A percentile compares a stretch with the other conserved stretches of the same genome.
These are phyloP conservation scores for Boletus sp. DNA, from an alignment of 768 basidiomycete genomes.

Conservation along the genomic window DNA sequence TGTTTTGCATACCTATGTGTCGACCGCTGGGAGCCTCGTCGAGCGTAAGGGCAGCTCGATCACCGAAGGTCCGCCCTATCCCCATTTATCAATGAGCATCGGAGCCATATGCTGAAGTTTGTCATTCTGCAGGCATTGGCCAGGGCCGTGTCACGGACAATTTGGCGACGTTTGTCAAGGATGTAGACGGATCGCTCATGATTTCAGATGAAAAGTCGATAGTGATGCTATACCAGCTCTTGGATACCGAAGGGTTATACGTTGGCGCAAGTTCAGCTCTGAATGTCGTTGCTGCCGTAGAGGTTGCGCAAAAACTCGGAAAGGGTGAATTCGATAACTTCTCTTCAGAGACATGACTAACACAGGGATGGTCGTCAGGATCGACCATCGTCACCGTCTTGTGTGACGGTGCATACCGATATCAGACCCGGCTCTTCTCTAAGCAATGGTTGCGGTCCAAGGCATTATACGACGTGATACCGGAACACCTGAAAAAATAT, in stretches of 20 bases:
- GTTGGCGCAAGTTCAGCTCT: constrained; percentile 91
- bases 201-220: constrained; percentile 89
- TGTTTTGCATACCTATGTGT: constrained; percentile 80
- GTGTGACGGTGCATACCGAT: constrained; percentile 95
- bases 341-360: background rate
- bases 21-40: constrained; percentile 69
- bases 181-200: constrained; percentile 78
- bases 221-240: constrained; percentile 87
- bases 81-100: background rate
- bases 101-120: background rate
- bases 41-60: constrained; percentile 86
- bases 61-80: constrained; percentile 66
- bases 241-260: constrained; percentile 92
- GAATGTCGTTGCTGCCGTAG: constrained; percentile 91
- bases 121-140: constrained; percentile 71
- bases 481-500: constrained; percentile 83
- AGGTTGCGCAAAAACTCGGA: constrained; percentile 81
- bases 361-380: constrained; percentile 40
- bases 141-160: constrained; percentile 96
- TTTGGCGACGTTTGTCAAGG: constrained; percentile 72
- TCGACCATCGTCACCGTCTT: constrained; percentile 85
- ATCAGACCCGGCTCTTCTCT: constrained; percentile 95
- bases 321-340: constrained; percentile 48
- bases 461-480: constrained; percentile 72
- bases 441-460: constrained; percentile 87